Evolutionary conservation across 2,329 filamentous ascomycete genomes (phyloP).

Genomic region (Endoconidiophora laricicola): DNA sequence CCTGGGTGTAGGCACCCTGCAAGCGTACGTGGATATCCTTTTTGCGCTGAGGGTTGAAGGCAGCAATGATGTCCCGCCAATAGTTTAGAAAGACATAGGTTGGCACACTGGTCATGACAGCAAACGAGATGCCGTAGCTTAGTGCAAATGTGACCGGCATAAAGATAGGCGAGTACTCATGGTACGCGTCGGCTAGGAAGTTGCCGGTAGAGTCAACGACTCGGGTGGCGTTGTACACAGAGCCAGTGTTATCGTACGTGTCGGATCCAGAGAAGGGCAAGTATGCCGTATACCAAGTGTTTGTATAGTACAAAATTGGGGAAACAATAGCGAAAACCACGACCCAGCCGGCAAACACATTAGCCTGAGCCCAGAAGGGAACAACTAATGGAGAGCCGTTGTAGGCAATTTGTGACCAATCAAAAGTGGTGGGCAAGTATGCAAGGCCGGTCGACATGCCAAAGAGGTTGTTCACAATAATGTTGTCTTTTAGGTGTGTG

Average conservation of each 20-base stretch:
- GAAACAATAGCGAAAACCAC: conserved; percentile 37
- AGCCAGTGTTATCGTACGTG: conserved; percentile 46
- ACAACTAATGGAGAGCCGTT: conserved; percentile 32
- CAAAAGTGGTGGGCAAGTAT: conserved; percentile 43
- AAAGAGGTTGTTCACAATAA: conserved; percentile 43
- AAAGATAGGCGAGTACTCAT: conserved; percentile 39
- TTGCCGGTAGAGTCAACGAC: conserved; percentile 38
- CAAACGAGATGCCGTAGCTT: conserved; percentile 40
- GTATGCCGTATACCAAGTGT: conserved; percentile 40
- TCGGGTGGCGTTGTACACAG: conserved; percentile 39
- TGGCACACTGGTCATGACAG: conserved; percentile 34
- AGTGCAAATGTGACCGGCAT: conserved; percentile 38
- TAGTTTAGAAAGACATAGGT: conserved; percentile 36
- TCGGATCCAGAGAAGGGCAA: conserved; percentile 39
- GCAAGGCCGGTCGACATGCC: conserved; percentile 40
- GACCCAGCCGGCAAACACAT: conserved; percentile 33
- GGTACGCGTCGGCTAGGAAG: conserved; percentile 43
- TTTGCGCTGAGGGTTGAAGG: conserved; percentile 18
- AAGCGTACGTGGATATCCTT: conserved; percentile 34
- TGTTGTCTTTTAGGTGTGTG: conserved; percentile 22
- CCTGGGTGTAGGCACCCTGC: conserved; percentile 38
- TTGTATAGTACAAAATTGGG: conserved; percentile 41
- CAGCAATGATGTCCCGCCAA: conserved; percentile 28
- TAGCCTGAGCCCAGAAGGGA: conserved; percentile 38
- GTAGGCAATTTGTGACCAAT: conserved; percentile 32